A percentile compares a stretch with the other conserved stretches of the same genome.
Conservation (phyloP, 495 filamentous ascomycete genomes). For the Sphaerosporella brunnea region DNA sequence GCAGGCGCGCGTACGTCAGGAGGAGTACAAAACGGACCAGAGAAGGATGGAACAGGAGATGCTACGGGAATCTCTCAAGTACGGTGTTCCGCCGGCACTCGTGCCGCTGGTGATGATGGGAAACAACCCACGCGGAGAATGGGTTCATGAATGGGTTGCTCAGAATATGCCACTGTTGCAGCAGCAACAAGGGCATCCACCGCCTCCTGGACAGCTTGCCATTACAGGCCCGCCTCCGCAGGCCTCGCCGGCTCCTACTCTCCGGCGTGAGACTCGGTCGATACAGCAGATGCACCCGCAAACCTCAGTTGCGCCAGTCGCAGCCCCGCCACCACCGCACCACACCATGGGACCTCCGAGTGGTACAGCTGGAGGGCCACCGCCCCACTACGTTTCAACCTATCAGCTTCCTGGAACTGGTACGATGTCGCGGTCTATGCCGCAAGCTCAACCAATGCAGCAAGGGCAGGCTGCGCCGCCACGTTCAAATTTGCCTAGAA, state of each 20-base stretch:
- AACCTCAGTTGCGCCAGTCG: background rate
- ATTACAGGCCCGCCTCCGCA: conserved; percentile 29
- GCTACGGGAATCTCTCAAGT: conserved; percentile 57
- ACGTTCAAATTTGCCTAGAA: conserved; percentile 27
- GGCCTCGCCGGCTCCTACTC: conserved; percentile 33
- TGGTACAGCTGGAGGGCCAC: conserved; percentile 24
- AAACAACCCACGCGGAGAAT: conserved; percentile 44
- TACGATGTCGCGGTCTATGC: conserved; percentile 24
- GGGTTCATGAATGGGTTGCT: conserved; percentile 50
- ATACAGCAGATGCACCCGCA: conserved; percentile 8
- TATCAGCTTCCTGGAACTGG: conserved; percentile 20
- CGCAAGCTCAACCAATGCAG: conserved; percentile 28
- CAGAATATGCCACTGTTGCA: conserved; percentile 39
- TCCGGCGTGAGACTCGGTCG: conserved; percentile 31
- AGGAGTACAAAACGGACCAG: conserved; percentile 57
- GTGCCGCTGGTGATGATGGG: conserved; percentile 80
- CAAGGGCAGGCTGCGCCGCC: conserved; percentile 39
- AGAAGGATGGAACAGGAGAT: conserved; percentile 71
- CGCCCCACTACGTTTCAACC: conserved; percentile 3
- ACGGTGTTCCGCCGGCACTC: conserved; percentile 70
- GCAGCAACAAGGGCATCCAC: conserved; percentile 30
- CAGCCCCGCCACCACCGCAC: conserved; percentile 20
- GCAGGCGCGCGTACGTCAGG: conserved; percentile 74
- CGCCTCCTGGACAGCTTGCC: background rate
- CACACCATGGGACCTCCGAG: conserved; percentile 14